Evolutionary conservation across 2,329 filamentous ascomycete genomes (phyloP).

Genomic region (Geosmithia flava): DNA sequence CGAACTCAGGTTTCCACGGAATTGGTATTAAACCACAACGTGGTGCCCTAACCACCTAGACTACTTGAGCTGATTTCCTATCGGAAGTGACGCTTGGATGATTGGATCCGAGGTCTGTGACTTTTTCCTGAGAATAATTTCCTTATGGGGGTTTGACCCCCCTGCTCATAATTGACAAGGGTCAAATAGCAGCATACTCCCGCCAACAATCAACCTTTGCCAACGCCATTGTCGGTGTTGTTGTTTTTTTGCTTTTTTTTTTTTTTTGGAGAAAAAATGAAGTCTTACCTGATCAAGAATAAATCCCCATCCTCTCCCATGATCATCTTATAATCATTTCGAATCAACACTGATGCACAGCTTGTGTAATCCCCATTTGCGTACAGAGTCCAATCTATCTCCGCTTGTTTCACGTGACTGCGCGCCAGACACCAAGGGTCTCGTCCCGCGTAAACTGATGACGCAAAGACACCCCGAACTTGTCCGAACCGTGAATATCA

Average conservation of each 20-base stretch:
- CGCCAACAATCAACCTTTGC: too few species aligned
- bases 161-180: background rate
- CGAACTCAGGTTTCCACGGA: conserved; percentile 3
- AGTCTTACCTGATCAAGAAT: too few species aligned
- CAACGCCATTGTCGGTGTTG: too few species aligned
- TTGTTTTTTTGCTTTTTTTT: too few species aligned
- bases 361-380: background rate
- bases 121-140: background rate
- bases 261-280: too few species aligned
- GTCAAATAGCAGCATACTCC: too few species aligned
- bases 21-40: conserved; percentile 2
- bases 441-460: background rate
- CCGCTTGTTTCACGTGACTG: background rate
- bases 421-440: background rate
- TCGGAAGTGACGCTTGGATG: background rate
- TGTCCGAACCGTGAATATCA: background rate
- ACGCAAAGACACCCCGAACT: background rate
- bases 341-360: too few species aligned
- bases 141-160: background rate
- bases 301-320: too few species aligned
- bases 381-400: background rate
- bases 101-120: background rate
- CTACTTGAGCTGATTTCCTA: conserved; percentile 1
- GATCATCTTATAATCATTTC: too few species aligned
- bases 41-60: conserved; percentile 4